Evolutionary conservation across 345 rosid genomes (phyloP), one percentile per base, ranked within the genome.

Genomic region (Passiflora organensis): DNA sequence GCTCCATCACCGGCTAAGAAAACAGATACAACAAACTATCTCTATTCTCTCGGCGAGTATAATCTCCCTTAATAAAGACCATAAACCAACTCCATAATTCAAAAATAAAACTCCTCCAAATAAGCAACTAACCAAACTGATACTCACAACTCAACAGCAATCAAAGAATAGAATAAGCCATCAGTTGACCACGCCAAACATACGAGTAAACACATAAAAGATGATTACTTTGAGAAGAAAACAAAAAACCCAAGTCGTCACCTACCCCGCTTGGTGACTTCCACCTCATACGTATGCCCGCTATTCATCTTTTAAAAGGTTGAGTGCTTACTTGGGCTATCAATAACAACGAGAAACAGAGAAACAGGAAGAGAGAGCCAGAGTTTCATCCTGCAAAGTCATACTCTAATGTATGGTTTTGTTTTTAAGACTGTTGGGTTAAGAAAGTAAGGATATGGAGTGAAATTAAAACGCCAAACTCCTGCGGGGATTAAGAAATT

Each of bases 241-340:
- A 49, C n/a, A 12, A 46, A 19, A 45, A 46, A 24, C 63, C 62
- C 52, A 43, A 57, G 43, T 50, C 19, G 39, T 41, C 15, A 56
- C 56, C 44, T 28, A 12, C 68, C 6, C 55, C 50, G 10, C 55
- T 39, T n/a, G n/a, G 25, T 41, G 55, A 63, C 48, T 59, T 48
- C 48, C 6, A 6, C 28, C 5, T 20, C 34, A 28, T 8, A 8
- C 34, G 8, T 28, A 2, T 2, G 34, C 8, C 5, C 34, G 3
- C 34, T 8, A 28, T 2, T 28, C 34, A 28, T 2, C 34, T 28
- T 8, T 28, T 8, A n/a, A n/a, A 28, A 28, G 5, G 34, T 28
- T 28, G 34, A 28, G 34, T 8, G 34, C 8, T 28, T 28, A 28
- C 34, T 28, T 28, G 5, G 8, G 8, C 34, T 8, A 28, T 28